Conservation (phyloP, 2,329 filamentous ascomycete genomes). For the Nigrospora oryzae region DNA sequence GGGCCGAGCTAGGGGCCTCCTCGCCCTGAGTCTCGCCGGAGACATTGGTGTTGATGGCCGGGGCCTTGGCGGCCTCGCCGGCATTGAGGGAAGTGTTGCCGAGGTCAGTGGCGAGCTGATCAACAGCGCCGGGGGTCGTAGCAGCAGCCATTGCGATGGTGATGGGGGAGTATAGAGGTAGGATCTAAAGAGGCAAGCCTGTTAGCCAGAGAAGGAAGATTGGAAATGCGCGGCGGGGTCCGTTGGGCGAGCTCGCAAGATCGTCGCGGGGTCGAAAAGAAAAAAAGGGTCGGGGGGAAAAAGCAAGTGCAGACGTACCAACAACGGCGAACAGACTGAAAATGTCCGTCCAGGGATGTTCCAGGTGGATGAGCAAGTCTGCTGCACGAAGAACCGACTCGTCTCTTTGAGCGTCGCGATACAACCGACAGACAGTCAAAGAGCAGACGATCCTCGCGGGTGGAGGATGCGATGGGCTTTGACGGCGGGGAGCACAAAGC, state of each 20-base stretch:
- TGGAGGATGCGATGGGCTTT: no score
- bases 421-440: no score
- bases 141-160: constrained; percentile 47
- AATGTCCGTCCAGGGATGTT: no score
- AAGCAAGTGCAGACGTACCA: no score
- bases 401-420: no score
- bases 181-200: not conserved
- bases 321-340: no score
- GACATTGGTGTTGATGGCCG: constrained; percentile 70
- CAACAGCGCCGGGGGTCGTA: constrained; percentile 54
- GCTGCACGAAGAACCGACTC: no score
- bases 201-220: not conserved
- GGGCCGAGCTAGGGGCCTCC: constrained; percentile 64
- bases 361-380: no score
- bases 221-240: no score
- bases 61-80: constrained; percentile 55
- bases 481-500: no score
- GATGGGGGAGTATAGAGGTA: constrained; percentile 10
- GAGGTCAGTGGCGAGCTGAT: constrained; percentile 74
- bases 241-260: constrained; percentile 3
- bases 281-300: not conserved
- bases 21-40: constrained; percentile 43
- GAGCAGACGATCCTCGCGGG: no score
- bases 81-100: constrained; percentile 63
- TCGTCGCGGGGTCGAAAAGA: not conserved